Percentiles rank a stretch among this genome's conserved stretches.
These are phyloP conservation scores for Alternaria triticina DNA, from an alignment of 2,329 filamentous ascomycete species.

Conservation along the genomic window DNA sequence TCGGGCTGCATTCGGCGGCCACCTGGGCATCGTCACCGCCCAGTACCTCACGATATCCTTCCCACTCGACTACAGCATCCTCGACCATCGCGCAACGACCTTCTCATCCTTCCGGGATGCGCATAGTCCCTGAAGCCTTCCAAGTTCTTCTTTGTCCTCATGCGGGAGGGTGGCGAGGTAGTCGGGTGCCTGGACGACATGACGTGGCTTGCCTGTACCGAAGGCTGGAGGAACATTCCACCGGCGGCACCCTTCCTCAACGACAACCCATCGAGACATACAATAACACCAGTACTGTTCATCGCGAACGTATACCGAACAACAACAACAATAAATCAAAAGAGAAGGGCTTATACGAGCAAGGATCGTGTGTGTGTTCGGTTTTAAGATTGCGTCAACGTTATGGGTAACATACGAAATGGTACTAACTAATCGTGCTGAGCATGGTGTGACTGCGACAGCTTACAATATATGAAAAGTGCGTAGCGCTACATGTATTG, in stretches of 20 bases:
- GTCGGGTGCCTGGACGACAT: neutral
- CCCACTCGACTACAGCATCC: neutral
- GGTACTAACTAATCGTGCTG: neutral
- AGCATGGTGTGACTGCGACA: accelerated
- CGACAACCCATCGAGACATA: neutral
- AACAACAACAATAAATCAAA: neutral
- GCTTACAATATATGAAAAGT: neutral
- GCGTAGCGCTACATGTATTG: neutral
- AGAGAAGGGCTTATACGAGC: neutral
- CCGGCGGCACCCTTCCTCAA: neutral
- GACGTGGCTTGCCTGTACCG: neutral
- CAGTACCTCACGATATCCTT: neutral
- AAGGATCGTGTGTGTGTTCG: accelerated
- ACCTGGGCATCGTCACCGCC: neutral
- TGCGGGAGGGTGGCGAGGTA: neutral
- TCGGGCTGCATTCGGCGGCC: neutral
- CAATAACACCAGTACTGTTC: neutral
- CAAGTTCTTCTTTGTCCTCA: neutral
- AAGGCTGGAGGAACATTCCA: too few species aligned
- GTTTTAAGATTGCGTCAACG: neutral
- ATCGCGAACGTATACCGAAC: conserved; percentile 5
- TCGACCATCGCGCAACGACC: neutral
- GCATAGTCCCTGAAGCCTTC: too few species aligned
- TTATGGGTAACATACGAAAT: neutral
- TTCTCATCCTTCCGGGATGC: neutral